Percentiles rank a stretch among this genome's conserved stretches.
Conservation (phyloP, 257 asterid genomes). For the Nicotiana paniculata region DNA sequence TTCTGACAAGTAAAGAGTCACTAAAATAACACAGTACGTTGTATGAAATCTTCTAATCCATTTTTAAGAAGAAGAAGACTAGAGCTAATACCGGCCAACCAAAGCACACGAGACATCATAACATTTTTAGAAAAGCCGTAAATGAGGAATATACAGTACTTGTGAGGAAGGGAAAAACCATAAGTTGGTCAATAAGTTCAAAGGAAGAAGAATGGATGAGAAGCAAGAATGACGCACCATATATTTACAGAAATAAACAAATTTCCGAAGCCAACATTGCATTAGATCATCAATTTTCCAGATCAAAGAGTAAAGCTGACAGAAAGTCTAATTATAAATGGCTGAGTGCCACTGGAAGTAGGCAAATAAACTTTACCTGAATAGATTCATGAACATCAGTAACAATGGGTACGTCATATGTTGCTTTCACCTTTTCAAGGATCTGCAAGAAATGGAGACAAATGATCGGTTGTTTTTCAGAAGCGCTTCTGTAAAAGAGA, state of each 20-base stretch:
- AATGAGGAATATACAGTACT: background rate
- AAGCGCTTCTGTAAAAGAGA: background rate
- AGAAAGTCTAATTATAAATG: background rate
- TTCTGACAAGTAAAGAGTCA: background rate
- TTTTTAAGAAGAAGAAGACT: background rate
- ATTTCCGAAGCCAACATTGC: background rate
- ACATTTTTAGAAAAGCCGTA: background rate
- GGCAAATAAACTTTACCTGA: conserved; percentile 40
- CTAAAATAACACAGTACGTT: background rate
- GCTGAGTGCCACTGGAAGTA: background rate
- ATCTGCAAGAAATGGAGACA: conserved; percentile 32
- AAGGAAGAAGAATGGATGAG: background rate
- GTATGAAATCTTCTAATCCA: background rate
- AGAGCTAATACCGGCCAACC: background rate
- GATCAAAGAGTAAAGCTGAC: background rate
- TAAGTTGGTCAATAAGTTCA: background rate
- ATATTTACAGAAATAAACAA: background rate
- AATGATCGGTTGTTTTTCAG: background rate
- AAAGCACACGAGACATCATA: background rate
- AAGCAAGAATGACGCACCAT: background rate
- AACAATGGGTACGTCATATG: conserved; percentile 62
- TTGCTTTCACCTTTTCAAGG: conserved; percentile 76
- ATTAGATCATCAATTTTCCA: background rate
- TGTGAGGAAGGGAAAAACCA: background rate
- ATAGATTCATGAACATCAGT: conserved; percentile 77